These are phyloP conservation scores for Spizellomyces punctatus DNA, from an alignment of 192 early-diverging fungal species.

Conservation along the genomic window DNA sequence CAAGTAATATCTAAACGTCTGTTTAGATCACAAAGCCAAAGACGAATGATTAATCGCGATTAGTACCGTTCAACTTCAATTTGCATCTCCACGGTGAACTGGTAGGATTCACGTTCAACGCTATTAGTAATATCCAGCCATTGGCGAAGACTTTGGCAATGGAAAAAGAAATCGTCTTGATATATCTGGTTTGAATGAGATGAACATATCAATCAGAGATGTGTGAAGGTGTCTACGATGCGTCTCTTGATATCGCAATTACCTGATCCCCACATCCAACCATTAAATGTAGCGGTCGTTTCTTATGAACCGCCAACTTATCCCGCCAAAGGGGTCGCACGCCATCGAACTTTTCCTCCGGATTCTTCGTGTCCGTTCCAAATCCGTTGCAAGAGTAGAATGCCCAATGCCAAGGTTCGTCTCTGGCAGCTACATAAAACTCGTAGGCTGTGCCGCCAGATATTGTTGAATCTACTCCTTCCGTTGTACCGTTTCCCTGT, in stretches of 20 bases:
- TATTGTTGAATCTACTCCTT: neutral
- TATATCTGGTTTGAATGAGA: conserved; percentile 4
- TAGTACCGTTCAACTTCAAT: conserved; percentile 9
- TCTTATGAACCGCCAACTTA: neutral
- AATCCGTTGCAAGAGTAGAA: conserved; percentile 29
- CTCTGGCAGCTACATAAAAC: conserved; percentile 11
- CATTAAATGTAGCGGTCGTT: conserved; percentile 17
- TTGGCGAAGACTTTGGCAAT: conserved; percentile 11
- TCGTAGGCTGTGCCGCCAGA: neutral
- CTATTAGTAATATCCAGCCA: conserved; percentile 22
- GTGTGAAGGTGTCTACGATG: neutral
- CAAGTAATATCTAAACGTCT: neutral
- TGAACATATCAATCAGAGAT: neutral
- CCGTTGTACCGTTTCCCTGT: neutral
- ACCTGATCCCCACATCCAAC: conserved; percentile 13
- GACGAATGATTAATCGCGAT: too few species aligned
- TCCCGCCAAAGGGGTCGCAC: conserved; percentile 19
- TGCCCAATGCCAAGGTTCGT: conserved; percentile 20
- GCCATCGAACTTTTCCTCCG: conserved; percentile 17
- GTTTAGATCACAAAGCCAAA: too few species aligned
- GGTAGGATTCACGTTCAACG: conserved; percentile 6
- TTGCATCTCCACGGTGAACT: conserved; percentile 14
- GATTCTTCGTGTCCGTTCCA: conserved; percentile 9
- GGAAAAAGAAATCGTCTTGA: conserved; percentile 26
- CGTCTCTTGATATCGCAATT: neutral